phyloP scores from a whole-genome alignment of 441 rosid genomes.

The Rhodomyrtus psidioides region DNA sequence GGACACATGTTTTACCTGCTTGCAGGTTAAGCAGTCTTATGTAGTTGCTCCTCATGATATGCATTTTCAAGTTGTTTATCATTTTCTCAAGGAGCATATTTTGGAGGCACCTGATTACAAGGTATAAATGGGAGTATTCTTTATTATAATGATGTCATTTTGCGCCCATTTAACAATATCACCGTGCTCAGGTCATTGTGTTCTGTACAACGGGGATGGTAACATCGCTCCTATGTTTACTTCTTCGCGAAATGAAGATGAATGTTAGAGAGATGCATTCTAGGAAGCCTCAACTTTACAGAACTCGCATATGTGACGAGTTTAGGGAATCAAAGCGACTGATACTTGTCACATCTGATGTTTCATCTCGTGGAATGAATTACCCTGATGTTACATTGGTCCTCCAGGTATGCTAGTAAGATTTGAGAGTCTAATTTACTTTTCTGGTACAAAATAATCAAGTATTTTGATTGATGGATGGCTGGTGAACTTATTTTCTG shows the following conservation, averaged over 20 bases:
- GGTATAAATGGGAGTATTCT: constrained; percentile 24
- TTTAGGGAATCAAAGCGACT: constrained; percentile 67
- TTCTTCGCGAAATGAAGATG: constrained; percentile 80
- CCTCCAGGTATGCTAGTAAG: constrained; percentile 62
- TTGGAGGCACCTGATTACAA: constrained; percentile 54
- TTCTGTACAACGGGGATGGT: constrained; percentile 95
- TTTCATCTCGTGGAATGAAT: constrained; percentile 94
- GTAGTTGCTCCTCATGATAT: constrained; percentile 62
- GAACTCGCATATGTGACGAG: constrained; percentile 74
- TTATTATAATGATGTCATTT: not conserved
- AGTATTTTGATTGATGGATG: not conserved
- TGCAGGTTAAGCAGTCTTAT: constrained; percentile 76
- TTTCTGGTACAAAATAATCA: not conserved
- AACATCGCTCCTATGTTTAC: constrained; percentile 60
- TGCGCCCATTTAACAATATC: not conserved
- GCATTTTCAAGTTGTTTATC: constrained; percentile 69
- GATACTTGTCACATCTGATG: constrained; percentile 89
- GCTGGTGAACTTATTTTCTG: not conserved
- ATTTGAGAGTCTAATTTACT: not conserved
- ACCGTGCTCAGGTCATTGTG: constrained; percentile 58
- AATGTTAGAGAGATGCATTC: constrained; percentile 91
- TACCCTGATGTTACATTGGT: constrained; percentile 95
- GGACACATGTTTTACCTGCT: not conserved
- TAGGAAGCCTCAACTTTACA: constrained; percentile 75
- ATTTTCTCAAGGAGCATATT: constrained; percentile 64